These are phyloP conservation scores for Plectosphaerella sp. DNA, from an alignment of 2,329 filamentous ascomycete species.

Conservation along the genomic window DNA sequence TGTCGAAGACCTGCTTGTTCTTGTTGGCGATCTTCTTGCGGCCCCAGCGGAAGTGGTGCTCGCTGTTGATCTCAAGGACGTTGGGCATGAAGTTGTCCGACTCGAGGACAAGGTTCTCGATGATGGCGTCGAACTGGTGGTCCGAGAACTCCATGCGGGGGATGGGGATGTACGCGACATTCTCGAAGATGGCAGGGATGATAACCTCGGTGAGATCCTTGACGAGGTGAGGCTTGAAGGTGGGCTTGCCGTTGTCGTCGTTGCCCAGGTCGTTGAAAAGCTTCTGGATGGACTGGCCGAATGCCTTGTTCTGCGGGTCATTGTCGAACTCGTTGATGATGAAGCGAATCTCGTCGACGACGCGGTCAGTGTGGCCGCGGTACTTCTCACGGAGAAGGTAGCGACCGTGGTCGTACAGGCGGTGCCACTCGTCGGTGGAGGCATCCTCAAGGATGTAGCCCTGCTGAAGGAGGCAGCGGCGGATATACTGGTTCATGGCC, in stretches of 20 bases:
- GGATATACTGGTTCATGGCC: constrained; percentile 69
- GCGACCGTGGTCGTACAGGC: constrained; percentile 77
- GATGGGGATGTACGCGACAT: constrained; percentile 83
- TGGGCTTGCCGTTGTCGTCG: constrained; percentile 75
- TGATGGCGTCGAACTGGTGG: constrained; percentile 74
- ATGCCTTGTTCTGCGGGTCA: constrained; percentile 80
- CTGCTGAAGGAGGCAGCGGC: constrained; percentile 80
- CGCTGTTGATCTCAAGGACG: constrained; percentile 77
- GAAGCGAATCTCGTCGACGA: constrained; percentile 89
- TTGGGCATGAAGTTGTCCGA: constrained; percentile 97
- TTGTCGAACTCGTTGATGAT: constrained; percentile 83
- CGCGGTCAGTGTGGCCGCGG: constrained; percentile 75
- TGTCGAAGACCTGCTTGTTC: constrained; percentile 70
- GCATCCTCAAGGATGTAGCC: constrained; percentile 84
- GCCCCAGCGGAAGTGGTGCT: constrained; percentile 94
- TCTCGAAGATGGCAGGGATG: constrained; percentile 76
- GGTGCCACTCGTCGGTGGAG: constrained; percentile 77
- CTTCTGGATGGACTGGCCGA: constrained; percentile 71
- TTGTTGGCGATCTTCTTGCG: constrained; percentile 81
- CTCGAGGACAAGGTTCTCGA: constrained; percentile 94
- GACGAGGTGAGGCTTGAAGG: constrained; percentile 88
- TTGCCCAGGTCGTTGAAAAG: constrained; percentile 86
- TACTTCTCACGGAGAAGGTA: constrained; percentile 89
- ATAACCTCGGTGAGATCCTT: constrained; percentile 88
- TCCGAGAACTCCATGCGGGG: constrained; percentile 93